phyloP scores from a whole-genome alignment of 805 yeast genomes.

The Candida broadrunensis region DNA sequence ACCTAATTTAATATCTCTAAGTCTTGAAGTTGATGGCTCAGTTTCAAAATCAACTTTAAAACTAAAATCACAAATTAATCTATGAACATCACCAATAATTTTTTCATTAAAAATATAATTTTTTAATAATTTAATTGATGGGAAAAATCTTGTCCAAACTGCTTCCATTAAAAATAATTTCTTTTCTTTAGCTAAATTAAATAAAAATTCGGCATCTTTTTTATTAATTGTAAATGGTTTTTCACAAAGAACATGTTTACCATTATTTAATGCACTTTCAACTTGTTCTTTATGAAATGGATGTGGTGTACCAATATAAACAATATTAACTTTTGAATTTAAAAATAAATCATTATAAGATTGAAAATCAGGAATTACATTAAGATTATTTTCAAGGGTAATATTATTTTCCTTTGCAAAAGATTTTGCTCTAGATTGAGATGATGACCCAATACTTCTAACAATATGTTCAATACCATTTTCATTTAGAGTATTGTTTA shows the following conservation, averaged over 20 bases:
- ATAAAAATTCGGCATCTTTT: constrained; percentile 40
- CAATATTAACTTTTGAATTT: constrained; percentile 44
- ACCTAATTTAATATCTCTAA: constrained; percentile 45
- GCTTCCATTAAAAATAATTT: constrained; percentile 56
- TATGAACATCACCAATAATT: constrained; percentile 44
- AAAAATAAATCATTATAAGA: constrained; percentile 43
- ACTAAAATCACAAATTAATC: constrained; percentile 44
- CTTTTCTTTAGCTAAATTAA: constrained; percentile 41
- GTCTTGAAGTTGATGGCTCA: constrained; percentile 29
- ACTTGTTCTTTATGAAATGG: constrained; percentile 47
- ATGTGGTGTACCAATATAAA: constrained; percentile 58
- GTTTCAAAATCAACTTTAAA: constrained; percentile 30
- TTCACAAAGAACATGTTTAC: constrained; percentile 53
- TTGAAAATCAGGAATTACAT: constrained; percentile 21
- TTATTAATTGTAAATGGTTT: constrained; percentile 52
- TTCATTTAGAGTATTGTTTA: constrained; percentile 21
- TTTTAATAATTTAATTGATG: constrained; percentile 35
- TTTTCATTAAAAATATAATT: constrained; percentile 36
- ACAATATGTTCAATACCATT: constrained; percentile 28
- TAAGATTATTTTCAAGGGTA: constrained; percentile 18
- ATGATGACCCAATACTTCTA: constrained; percentile 39
- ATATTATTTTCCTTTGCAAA: constrained; percentile 23
- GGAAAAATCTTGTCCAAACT: constrained; percentile 56
- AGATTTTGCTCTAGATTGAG: constrained; percentile 28
- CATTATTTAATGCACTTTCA: constrained; percentile 38